phyloP scores from a whole-genome alignment of 108 stramenopile species.

The Skeletonema menzelii region DNA sequence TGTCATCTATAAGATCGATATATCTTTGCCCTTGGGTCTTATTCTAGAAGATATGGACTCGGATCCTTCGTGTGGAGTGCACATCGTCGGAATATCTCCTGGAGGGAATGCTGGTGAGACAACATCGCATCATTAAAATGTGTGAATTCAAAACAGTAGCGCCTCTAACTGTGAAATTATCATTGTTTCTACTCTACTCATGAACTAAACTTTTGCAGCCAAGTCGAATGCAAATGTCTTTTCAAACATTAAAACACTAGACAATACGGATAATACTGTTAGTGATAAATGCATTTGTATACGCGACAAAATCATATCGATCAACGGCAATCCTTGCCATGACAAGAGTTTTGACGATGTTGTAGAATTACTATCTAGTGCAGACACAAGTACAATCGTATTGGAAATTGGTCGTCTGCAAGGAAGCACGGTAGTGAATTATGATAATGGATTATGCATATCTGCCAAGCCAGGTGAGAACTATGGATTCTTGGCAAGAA shows the following conservation, averaged over 20 bases:
- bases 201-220: neutral
- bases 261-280: constrained; percentile 1
- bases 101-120: constrained; percentile 17
- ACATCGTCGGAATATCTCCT: constrained; percentile 15
- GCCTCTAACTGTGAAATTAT: neutral
- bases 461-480: constrained; percentile 35
- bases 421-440: constrained; percentile 21
- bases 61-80: constrained; percentile 25
- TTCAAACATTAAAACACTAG: constrained; percentile 7
- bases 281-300: constrained; percentile 35
- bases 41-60: constrained; percentile 26
- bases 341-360: constrained; percentile 36
- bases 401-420: constrained; percentile 30
- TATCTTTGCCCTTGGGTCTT: constrained; percentile 20
- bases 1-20: constrained; percentile 6
- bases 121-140: neutral
- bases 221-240: constrained; percentile 19
- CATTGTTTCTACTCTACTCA: neutral
- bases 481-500: constrained; percentile 36
- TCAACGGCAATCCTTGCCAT: constrained; percentile 25
- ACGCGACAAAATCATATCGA: constrained; percentile 30
- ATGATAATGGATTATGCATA: constrained; percentile 22
- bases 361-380: constrained; percentile 6
- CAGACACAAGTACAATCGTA: constrained; percentile 3
- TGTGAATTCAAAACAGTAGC: neutral